A percentile compares a stretch with the other conserved stretches of the same genome.
These are phyloP conservation scores for Mycena sanguinolenta DNA, from an alignment of 768 basidiomycete genomes.

Conservation along the genomic window DNA sequence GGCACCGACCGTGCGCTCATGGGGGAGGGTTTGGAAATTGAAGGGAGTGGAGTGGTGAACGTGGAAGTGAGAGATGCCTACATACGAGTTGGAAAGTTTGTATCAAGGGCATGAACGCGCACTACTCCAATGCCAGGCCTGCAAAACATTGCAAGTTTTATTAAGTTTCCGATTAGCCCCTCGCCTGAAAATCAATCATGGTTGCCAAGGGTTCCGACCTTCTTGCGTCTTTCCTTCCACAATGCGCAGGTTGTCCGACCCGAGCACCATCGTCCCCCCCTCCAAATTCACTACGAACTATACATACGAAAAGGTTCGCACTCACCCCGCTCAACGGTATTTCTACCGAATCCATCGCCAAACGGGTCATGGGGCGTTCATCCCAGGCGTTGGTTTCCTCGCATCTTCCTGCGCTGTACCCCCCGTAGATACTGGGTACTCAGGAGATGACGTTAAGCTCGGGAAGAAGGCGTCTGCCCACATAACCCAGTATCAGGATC, in stretches of 20 bases:
- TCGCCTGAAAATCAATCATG: no score
- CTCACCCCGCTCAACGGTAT: background rate
- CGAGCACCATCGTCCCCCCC: slow-evolving; percentile 5
- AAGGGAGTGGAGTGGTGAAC: background rate
- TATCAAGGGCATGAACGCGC: no score
- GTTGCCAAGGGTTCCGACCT: no score
- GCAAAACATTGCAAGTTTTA: no score
- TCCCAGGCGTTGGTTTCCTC: no score
- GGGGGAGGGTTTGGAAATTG: background rate
- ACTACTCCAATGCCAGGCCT: no score
- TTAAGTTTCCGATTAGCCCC: no score
- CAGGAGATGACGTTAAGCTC: background rate
- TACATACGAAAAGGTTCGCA: background rate
- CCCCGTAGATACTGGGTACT: background rate
- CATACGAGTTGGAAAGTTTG: no score
- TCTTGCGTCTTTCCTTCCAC: background rate
- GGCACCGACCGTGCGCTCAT: background rate
- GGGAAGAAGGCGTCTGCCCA: background rate
- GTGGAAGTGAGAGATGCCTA: background rate
- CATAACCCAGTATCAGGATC: slow-evolving; percentile 5
- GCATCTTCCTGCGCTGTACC: no score
- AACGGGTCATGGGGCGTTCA: no score
- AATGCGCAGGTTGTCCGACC: background rate
- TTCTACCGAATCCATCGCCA: background rate
- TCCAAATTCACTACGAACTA: background rate